A percentile compares a stretch with the other conserved stretches of the same genome.
Evolutionary conservation across 495 filamentous ascomycete species (phyloP).

Genomic region (Neurospora africana): DNA sequence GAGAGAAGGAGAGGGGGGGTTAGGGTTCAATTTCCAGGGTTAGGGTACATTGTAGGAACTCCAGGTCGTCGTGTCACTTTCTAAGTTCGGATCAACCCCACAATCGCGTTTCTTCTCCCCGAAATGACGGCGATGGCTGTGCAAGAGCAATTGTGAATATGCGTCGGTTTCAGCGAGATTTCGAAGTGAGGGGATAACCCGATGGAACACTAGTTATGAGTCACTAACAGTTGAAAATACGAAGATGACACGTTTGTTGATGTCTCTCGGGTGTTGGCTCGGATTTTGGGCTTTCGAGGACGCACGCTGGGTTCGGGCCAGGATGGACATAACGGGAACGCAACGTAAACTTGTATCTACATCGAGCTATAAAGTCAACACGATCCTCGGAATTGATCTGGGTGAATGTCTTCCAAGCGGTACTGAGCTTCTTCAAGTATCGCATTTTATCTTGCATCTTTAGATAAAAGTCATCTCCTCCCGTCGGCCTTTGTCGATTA

Average conservation of each 20-base stretch:
- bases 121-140: neutral
- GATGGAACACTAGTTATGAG: too few species aligned
- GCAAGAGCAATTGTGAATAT: neutral
- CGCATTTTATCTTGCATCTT: neutral
- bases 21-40: neutral
- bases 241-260: constrained; percentile 13
- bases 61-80: neutral
- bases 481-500: neutral
- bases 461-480: neutral
- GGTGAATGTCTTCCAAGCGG: neutral
- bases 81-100: neutral
- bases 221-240: too few species aligned
- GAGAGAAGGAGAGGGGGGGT: neutral
- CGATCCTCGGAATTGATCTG: neutral
- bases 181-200: too few species aligned
- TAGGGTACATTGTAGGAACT: neutral
- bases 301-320: neutral
- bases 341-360: neutral
- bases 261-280: neutral
- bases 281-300: neutral
- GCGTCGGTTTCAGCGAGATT: neutral
- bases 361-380: neutral
- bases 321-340: neutral
- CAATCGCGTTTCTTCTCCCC: neutral
- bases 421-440: neutral